phyloP scores from a whole-genome alignment of 169 alveolate species.

The Eimeria tenella region DNA sequence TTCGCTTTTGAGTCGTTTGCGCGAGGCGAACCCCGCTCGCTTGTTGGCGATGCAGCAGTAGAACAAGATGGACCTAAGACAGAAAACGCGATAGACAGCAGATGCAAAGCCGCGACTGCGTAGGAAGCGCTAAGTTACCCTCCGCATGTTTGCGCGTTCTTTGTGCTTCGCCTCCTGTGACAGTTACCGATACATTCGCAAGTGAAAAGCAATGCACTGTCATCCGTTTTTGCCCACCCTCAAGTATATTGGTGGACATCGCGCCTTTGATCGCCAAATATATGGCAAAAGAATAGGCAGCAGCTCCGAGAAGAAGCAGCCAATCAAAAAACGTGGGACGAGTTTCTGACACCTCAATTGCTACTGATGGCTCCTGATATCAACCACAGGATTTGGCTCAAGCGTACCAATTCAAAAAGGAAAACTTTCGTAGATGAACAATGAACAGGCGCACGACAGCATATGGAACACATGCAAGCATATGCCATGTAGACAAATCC shows the following conservation, averaged over 20 bases:
- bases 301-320: conserved; percentile 26
- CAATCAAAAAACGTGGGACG: conserved; percentile 46
- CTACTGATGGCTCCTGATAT: conserved; percentile 15
- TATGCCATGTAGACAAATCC: neutral
- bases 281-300: neutral
- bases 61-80: neutral
- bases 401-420: too few species aligned
- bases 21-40: neutral
- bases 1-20: neutral
- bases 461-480: too few species aligned
- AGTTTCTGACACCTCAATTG: neutral
- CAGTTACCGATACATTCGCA: too few species aligned
- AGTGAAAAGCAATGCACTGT: too few species aligned
- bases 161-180: too few species aligned
- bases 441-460: neutral
- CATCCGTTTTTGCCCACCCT: neutral
- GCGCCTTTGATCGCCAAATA: conserved; percentile 27
- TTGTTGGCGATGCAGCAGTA: neutral
- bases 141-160: neutral
- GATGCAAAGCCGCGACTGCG: neutral
- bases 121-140: neutral
- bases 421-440: neutral
- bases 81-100: neutral
- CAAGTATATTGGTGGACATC: neutral
- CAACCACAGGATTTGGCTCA: neutral